Evolutionary conservation across 805 yeast species (phyloP).

Genomic region (Yarrowia sp.): DNA sequence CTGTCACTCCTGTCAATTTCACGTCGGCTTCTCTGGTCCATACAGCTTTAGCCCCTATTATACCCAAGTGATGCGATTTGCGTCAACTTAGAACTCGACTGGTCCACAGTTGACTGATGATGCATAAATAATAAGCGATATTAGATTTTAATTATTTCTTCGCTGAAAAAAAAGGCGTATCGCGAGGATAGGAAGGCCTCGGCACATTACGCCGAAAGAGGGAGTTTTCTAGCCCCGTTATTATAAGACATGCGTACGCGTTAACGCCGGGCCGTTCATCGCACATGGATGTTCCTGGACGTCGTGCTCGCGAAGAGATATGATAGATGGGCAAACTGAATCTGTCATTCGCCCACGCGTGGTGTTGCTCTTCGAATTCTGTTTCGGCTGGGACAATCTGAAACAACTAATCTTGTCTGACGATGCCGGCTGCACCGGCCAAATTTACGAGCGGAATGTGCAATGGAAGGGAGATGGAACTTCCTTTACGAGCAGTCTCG

Average conservation of each 20-base stretch:
- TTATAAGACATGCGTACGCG: neutral
- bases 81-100: no score
- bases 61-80: no score
- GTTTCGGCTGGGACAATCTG: constrained; percentile 1
- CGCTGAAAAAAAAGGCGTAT: no score
- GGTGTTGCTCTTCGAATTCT: neutral
- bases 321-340: neutral
- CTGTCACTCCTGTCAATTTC: neutral
- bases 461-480: no score
- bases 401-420: constrained; percentile 10
- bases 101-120: no score
- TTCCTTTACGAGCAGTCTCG: no score
- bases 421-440: neutral
- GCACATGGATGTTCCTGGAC: no score
- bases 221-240: neutral
- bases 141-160: no score
- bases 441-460: no score
- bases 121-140: constrained; percentile 5
- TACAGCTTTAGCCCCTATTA: neutral
- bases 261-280: neutral
- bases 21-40: no score
- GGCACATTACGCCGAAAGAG: neutral
- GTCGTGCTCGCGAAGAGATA: no score
- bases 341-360: neutral
- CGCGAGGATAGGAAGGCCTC: neutral